Evolutionary conservation across 371 early-diverging fungal species (phyloP), one percentile per base, ranked within the genome.

Genomic region (Zychaea mexicana): DNA sequence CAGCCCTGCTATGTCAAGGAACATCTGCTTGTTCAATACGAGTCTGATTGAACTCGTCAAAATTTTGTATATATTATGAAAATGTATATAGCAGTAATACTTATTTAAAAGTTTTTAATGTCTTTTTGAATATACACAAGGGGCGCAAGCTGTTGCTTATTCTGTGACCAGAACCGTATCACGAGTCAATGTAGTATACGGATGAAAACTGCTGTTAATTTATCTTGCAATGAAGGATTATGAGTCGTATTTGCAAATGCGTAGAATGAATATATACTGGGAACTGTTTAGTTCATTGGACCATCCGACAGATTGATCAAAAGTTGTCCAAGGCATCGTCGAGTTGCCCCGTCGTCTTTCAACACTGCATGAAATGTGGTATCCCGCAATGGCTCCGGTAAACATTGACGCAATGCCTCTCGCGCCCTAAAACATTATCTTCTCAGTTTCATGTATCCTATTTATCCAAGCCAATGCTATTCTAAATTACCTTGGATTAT

Each of bases 331-430:
- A 91, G 73, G 55, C 87, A 89, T 36, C 89, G 77, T 58, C 93
- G 93, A 6, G 95, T 93, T 30, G 90, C 90, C 24, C 86, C 69
- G 67, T 96, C 96, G 67, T 95, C 96, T 62, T 94, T 92, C 60
- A 95, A 73, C 3, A 85, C 86, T 62, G 76, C 78, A 5, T 86
- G 82, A 73, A 96, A 95, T 0, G 94, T 92, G 0, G 85, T 75
- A 62, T 94, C 94, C 39, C 93, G 73, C 55, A 96, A 74, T 15
- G 92, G 90, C 36, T 94, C 92, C 27, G 96, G 96, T 57, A 96
- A 79, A 66, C 93, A 93, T 70, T 94, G 94, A 32, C 94, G 86
- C 60, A 96, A 77, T 12, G 94, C 94, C 68, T 95, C 94, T 32
- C 93, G 85, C 8, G 95, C 95, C 47, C 94, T 86, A 71, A 9